Percentiles rank a stretch among this genome's conserved stretches.
Conservation (phyloP, 331 rosid genomes). For the Pyracantha coccinea region DNA sequence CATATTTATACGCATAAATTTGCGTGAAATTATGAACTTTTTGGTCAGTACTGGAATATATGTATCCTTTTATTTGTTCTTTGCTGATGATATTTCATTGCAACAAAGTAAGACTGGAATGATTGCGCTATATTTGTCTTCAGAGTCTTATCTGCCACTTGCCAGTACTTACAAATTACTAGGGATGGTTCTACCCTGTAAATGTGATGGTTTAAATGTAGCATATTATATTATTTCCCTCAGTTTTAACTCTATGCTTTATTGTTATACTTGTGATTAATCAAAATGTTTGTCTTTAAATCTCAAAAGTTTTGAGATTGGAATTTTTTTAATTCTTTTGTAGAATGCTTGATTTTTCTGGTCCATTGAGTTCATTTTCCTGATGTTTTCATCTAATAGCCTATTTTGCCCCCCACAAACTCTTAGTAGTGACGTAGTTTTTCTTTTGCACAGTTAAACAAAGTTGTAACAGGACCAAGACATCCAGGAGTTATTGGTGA, state of each 20-base stretch:
- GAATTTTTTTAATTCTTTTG: neutral
- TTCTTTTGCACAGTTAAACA: constrained; percentile 38
- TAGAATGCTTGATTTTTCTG: neutral
- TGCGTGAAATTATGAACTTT: neutral
- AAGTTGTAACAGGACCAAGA: constrained; percentile 54
- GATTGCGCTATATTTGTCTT: neutral
- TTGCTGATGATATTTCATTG: neutral
- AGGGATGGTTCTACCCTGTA: neutral
- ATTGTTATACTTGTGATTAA: neutral
- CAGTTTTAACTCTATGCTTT: neutral
- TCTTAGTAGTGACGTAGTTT: neutral
- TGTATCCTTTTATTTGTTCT: neutral
- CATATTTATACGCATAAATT: neutral
- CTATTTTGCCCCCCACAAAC: neutral
- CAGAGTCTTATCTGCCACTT: neutral
- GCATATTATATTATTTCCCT: neutral
- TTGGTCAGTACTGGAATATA: neutral
- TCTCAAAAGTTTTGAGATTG: neutral
- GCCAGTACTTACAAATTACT: neutral
- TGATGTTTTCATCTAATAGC: neutral
- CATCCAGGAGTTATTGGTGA: constrained; percentile 55
- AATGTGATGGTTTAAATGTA: neutral
- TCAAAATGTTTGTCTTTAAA: neutral
- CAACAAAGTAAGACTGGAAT: neutral
- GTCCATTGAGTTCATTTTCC: too few species aligned